phyloP scores from a whole-genome alignment of 306 rosid species.

The Acacia acuminata region DNA sequence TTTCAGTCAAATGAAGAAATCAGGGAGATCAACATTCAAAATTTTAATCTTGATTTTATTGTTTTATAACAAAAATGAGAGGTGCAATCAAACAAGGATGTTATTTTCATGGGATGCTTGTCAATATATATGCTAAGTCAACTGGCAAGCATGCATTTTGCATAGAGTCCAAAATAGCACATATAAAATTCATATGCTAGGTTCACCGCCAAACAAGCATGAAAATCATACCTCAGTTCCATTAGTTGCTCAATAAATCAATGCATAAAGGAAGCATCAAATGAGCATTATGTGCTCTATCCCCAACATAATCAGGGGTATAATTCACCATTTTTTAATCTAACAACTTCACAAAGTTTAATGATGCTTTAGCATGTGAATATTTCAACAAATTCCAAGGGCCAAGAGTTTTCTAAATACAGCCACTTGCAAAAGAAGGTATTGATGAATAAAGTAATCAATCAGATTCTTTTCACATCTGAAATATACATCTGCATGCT shows the following conservation, averaged over 20 bases:
- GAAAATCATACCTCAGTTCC: no score
- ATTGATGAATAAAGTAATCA: constrained; percentile 1
- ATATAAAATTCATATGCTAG: background rate
- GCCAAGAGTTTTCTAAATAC: background rate
- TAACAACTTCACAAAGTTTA: background rate
- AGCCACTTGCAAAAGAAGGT: background rate
- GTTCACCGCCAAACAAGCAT: background rate
- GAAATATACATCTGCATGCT: background rate
- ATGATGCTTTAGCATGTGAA: background rate
- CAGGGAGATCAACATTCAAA: constrained; percentile 47
- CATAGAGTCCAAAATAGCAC: background rate
- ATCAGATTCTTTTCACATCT: background rate
- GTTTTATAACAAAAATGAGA: constrained; percentile 2
- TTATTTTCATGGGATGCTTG: constrained; percentile 21
- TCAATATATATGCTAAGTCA: background rate
- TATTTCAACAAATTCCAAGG: background rate
- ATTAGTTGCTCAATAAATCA: no score
- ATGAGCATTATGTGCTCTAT: background rate
- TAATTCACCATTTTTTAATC: background rate
- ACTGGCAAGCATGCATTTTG: background rate
- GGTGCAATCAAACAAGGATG: constrained; percentile 1
- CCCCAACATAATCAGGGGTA: constrained; percentile 5
- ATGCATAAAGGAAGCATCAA: no score
- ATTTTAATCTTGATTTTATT: constrained; percentile 8
- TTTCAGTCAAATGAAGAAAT: constrained; percentile 74